phyloP scores from a whole-genome alignment of 768 basidiomycete genomes.

The Boletus sensibilis region DNA sequence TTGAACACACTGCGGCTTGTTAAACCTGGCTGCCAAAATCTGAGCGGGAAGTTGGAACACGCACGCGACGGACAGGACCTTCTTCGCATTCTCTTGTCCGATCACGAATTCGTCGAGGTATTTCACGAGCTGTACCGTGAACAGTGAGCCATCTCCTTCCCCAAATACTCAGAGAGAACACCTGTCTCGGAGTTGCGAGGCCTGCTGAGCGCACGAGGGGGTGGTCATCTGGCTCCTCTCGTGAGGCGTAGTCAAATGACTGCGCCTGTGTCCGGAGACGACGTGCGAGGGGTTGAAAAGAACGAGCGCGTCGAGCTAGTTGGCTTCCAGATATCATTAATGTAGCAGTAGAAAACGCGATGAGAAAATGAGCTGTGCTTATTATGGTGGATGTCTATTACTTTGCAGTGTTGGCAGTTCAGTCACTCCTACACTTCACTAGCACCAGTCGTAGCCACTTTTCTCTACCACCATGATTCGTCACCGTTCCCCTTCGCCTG shows the following conservation, averaged over 20 bases:
- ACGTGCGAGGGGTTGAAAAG: slow-evolving; percentile 32
- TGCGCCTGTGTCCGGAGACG: slow-evolving; percentile 58
- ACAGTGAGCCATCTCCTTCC: slow-evolving; percentile 9
- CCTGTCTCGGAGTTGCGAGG: slow-evolving; percentile 61
- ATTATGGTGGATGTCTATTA: background rate
- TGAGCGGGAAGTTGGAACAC: slow-evolving; percentile 38
- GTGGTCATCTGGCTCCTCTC: slow-evolving; percentile 33
- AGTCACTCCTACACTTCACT: background rate
- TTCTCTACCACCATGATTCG: slow-evolving; percentile 39
- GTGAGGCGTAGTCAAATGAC: slow-evolving; percentile 39
- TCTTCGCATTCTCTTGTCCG: slow-evolving; percentile 91
- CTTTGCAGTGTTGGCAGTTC: background rate
- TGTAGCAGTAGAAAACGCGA: background rate
- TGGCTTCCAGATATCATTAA: slow-evolving; percentile 25
- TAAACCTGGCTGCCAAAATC: slow-evolving; percentile 1
- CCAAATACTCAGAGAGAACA: slow-evolving; percentile 12
- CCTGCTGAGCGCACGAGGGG: slow-evolving; percentile 43
- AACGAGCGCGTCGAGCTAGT: slow-evolving; percentile 27
- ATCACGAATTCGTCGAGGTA: slow-evolving; percentile 89
- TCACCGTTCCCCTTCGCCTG: slow-evolving; percentile 48
- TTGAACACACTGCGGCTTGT: slow-evolving; percentile 73
- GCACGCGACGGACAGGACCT: slow-evolving; percentile 90
- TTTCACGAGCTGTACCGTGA: slow-evolving; percentile 59
- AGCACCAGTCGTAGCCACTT: background rate
- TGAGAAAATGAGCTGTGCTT: slow-evolving; percentile 3